These are phyloP conservation scores for Hypoxylon sp. DNA, from an alignment of 2,329 filamentous ascomycete genomes.

Conservation along the genomic window DNA sequence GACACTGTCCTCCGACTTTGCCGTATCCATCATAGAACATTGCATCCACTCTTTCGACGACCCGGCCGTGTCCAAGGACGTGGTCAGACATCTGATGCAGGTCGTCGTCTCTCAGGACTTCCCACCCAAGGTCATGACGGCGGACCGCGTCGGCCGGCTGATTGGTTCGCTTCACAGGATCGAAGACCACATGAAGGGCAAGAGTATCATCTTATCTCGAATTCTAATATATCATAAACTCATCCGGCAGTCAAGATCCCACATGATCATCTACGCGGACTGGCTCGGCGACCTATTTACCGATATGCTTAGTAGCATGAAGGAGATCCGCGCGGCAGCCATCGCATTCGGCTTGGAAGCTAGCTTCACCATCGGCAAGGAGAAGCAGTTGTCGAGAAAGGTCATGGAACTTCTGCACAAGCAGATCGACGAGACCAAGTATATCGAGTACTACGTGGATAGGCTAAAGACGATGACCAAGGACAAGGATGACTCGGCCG, in stretches of 20 bases:
- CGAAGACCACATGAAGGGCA: conserved; percentile 77
- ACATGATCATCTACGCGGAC: conserved; percentile 75
- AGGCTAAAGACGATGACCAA: conserved; percentile 74
- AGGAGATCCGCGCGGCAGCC: conserved; percentile 78
- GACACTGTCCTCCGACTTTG: conserved; percentile 79
- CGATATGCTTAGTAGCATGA: conserved; percentile 79
- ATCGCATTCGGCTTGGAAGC: conserved; percentile 77
- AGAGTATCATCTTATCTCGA: conserved; percentile 79
- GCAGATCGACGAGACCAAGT: conserved; percentile 65
- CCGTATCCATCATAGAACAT: conserved; percentile 80
- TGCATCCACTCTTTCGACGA: conserved; percentile 78
- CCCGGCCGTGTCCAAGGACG: conserved; percentile 72
- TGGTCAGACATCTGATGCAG: conserved; percentile 81
- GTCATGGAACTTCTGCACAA: conserved; percentile 70
- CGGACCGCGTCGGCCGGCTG: conserved; percentile 73
- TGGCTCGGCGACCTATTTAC: conserved; percentile 87
- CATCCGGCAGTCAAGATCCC: conserved; percentile 71
- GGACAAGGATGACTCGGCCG: conserved; percentile 64
- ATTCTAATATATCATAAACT: conserved; percentile 82
- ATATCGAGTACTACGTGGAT: conserved; percentile 73
- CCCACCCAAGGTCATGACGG: conserved; percentile 74
- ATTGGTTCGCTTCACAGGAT: conserved; percentile 75
- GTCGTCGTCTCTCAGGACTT: conserved; percentile 85
- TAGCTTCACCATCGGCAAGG: conserved; percentile 72
- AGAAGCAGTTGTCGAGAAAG: conserved; percentile 71